Evolutionary conservation across 352 stramenopile genomes (phyloP).

Genomic region (Phytophthora cryptogea): DNA sequence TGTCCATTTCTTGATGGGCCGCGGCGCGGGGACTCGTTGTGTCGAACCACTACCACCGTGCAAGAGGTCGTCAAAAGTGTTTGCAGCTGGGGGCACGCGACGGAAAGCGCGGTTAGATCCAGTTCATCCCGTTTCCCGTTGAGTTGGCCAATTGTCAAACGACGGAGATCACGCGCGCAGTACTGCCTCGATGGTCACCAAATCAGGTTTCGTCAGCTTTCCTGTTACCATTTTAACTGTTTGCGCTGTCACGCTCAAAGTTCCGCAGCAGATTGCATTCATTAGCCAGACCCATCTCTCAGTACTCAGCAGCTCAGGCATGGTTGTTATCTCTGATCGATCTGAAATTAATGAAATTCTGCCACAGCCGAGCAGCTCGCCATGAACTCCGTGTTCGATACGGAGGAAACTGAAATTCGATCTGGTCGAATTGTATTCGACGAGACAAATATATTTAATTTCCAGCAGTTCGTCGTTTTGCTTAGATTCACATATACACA

Average conservation of each 20-base stretch:
- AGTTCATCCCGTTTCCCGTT: neutral
- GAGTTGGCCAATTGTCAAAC: too few relatives aligned
- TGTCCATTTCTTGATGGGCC: slow-evolving; percentile 6
- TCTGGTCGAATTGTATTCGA: neutral
- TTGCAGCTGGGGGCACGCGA: neutral
- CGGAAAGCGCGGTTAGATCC: neutral
- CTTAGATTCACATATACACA: too few relatives aligned
- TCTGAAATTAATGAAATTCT: neutral
- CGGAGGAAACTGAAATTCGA: neutral
- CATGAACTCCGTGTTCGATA: neutral
- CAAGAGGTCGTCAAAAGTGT: neutral
- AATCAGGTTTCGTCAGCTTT: neutral
- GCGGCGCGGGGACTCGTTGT: neutral
- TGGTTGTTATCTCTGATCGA: neutral
- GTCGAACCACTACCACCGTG: neutral
- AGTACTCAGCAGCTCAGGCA: neutral
- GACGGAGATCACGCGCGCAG: neutral
- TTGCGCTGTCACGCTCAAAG: neutral
- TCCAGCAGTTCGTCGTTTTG: too few relatives aligned
- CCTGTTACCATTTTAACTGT: neutral
- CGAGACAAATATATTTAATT: neutral
- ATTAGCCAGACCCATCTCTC: neutral
- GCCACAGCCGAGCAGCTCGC: slow-evolving; percentile 1
- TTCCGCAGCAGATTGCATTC: neutral
- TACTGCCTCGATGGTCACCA: neutral